Conservation (phyloP, 306 rosid species). For the Inga laurina region DNA sequence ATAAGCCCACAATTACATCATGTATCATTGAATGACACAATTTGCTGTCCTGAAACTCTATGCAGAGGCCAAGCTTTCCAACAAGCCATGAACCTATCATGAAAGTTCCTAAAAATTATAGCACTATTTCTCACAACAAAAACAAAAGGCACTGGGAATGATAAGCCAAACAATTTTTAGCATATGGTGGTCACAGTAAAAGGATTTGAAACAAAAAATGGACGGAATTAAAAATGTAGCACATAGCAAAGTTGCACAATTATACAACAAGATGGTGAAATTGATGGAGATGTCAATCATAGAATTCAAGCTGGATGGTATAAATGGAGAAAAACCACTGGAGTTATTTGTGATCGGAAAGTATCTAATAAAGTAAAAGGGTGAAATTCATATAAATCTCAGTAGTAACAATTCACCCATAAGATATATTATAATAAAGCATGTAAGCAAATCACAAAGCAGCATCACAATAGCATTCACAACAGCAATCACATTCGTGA, state of each 20-base stretch:
- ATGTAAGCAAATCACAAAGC: too few relatives aligned
- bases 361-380: too few relatives aligned
- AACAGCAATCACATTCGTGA: too few relatives aligned
- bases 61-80: not conserved
- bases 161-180: conserved; percentile 5
- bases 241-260: not conserved
- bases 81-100: not conserved
- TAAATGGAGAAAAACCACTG: too few relatives aligned
- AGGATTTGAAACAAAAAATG: conserved; percentile 3
- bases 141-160: conserved; percentile 9
- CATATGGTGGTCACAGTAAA: not conserved
- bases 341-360: too few relatives aligned
- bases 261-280: too few relatives aligned
- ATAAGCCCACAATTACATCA: conserved; percentile 13
- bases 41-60: not conserved
- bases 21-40: not conserved
- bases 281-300: not conserved
- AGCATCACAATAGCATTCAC: too few relatives aligned
- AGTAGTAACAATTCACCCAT: too few relatives aligned
- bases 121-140: conserved; percentile 6
- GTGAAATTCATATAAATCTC: too few relatives aligned
- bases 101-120: not conserved
- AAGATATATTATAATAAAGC: too few relatives aligned
- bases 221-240: not conserved
- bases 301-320: too few relatives aligned